Base-by-base conservation (phyloP, 345 rosid genomes). In the Citropsis articulata region DNA sequence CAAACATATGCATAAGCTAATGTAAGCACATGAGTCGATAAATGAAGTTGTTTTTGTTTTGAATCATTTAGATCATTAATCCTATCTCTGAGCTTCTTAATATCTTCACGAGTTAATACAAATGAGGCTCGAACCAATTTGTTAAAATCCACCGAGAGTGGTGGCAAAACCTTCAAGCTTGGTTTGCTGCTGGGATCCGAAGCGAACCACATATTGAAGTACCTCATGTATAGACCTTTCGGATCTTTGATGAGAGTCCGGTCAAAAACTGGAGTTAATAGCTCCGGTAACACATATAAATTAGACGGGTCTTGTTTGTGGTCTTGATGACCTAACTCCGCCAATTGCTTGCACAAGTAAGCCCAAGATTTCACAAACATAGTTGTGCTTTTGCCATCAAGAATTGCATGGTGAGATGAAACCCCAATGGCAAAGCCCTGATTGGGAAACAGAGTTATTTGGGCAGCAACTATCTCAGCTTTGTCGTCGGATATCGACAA, bases 361-460 rank as follows among this genome's bases (percentile, higher is more conserved):
- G 88, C 85, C 90, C 90, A 85, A 38, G 90, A 80, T 59, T 81
- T 87, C 38, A 85, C 71, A 42, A 85, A 85, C 86, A 83, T 68
- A 42, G 85, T 62, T 24, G 84, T 59, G 0, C 81, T 75, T 69
- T 83, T 72, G 1, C 89, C 89, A 22, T 87, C 90, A 19, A 79
- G 59, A 77, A 79, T 81, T 7, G 83, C 79, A 38, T 85, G 88
- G 75, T 87, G 88, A 42, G 84, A 81, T 5, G 79, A 69, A n/a
- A 85, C 7, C 50, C 88, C 88, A 8, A 87, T 70, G 71, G 65
- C 72, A 24, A 87, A 85, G 0, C 88, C 90, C 61, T 70, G 79
- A 19, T 76, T 45, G 0, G 82, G 84, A 66, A 87, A 87, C 6
- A 85, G 38, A 9, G 88, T 87, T 27, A 85, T 48, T 72, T 85